These are phyloP conservation scores for Chimonanthus praecox DNA, from an alignment of 164 flowering plant species.

Conservation along the genomic window DNA sequence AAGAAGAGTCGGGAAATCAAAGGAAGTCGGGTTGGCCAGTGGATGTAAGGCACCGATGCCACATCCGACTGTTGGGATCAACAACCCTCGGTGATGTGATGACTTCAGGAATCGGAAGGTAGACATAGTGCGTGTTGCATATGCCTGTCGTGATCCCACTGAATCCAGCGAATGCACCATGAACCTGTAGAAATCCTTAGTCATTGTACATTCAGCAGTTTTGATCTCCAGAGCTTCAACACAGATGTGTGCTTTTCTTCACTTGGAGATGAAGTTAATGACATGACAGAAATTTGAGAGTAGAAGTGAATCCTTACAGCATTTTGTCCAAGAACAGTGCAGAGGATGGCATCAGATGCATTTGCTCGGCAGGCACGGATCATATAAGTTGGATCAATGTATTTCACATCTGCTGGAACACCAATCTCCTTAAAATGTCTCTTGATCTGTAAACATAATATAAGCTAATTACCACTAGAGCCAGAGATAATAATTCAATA, in stretches of 20 bases:
- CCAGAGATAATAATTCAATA: background rate
- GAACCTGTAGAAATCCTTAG: slow-evolving; percentile 30
- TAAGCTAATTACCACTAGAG: background rate
- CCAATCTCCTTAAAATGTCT: slow-evolving; percentile 33
- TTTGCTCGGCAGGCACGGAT: slow-evolving; percentile 45
- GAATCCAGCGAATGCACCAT: slow-evolving; percentile 51
- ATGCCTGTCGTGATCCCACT: slow-evolving; percentile 47
- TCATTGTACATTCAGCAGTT: background rate
- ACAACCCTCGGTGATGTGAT: slow-evolving; percentile 35
- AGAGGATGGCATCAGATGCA: slow-evolving; percentile 53
- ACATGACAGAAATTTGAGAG: background rate
- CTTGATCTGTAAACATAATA: slow-evolving; percentile 29
- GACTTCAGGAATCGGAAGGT: slow-evolving; percentile 46
- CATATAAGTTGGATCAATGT: slow-evolving; percentile 50
- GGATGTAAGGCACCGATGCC: slow-evolving; percentile 51
- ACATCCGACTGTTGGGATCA: slow-evolving; percentile 48
- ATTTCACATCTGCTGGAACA: slow-evolving; percentile 40
- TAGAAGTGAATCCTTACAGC: slow-evolving; percentile 24
- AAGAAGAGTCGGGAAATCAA: slow-evolving; percentile 2
- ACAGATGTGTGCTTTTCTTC: background rate
- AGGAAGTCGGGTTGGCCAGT: slow-evolving; percentile 53
- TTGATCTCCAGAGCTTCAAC: background rate
- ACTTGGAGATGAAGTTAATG: background rate
- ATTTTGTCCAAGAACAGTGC: slow-evolving; percentile 54
- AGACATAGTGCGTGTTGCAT: slow-evolving; percentile 46